Evolutionary conservation across 257 asterid genomes (phyloP).

Genomic region (Nicotiana benthamiana): DNA sequence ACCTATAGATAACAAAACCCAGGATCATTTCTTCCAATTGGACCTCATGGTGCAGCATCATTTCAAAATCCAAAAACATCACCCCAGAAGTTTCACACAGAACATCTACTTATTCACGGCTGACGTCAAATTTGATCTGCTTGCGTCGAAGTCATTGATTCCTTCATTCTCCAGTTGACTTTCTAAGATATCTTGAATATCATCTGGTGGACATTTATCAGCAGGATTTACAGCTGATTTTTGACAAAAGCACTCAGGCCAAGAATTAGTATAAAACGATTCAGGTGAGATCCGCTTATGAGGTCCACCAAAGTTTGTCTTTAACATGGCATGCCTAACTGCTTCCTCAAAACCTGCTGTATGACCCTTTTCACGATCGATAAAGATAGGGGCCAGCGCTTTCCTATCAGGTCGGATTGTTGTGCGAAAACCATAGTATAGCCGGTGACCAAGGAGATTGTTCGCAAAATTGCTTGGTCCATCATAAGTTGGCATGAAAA

Average conservation of each 20-base stretch:
- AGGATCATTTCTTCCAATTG: not conserved
- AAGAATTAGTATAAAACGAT: slow-evolving; percentile 82
- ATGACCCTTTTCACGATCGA: slow-evolving; percentile 63
- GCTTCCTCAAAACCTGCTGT: slow-evolving; percentile 65
- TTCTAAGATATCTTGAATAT: slow-evolving; percentile 42
- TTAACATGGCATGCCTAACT: slow-evolving; percentile 60
- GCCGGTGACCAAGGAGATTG: slow-evolving; percentile 96
- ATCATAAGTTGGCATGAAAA: slow-evolving; percentile 97
- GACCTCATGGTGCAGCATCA: not conserved
- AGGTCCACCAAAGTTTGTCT: slow-evolving; percentile 86
- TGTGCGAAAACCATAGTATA: slow-evolving; percentile 89
- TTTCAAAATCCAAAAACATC: not conserved
- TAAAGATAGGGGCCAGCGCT: slow-evolving; percentile 78
- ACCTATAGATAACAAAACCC: not conserved
- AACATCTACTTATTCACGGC: slow-evolving; percentile 24
- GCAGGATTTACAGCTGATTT: slow-evolving; percentile 49
- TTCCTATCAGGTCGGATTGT: slow-evolving; percentile 82
- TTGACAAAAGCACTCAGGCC: slow-evolving; percentile 99
- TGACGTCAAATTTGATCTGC: slow-evolving; percentile 30
- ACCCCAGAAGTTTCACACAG: not conserved
- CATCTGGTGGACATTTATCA: slow-evolving; percentile 63
- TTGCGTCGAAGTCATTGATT: slow-evolving; percentile 13
- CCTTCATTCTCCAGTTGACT: slow-evolving; percentile 29
- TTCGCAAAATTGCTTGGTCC: slow-evolving; percentile 98
- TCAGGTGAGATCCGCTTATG: slow-evolving; percentile 79